Evolutionary conservation across 495 filamentous ascomycete genomes (phyloP), one percentile per base, ranked within the genome.

Genomic region (Hypoxylon intermedium): DNA sequence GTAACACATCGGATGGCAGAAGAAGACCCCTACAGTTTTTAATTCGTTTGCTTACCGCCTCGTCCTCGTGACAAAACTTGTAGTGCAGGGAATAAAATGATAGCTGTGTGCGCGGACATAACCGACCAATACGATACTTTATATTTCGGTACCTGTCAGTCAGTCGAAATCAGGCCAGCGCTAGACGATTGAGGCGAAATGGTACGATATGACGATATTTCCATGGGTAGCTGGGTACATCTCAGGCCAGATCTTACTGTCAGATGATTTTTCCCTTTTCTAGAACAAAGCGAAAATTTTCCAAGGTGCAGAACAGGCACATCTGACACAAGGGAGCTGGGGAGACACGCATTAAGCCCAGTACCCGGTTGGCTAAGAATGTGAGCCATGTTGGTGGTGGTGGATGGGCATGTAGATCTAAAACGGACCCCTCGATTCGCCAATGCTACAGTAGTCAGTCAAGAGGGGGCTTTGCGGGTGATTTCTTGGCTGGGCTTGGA

Each of bases 171-270:
- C 60, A 58, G 33, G 44, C 48, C 40, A 58, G 42, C n/a, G 16
- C 20, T 12, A 38, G 37, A 41, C 18, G 11, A 28, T 41, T 50
- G 45, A 59, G 54, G 28, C 19, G 18, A 49, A 46, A 65, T 65
- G 61, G 61, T 43, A 65, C 40, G 61, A 65, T 65, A 23, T 65
- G 61, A 65, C 61, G 46, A 23, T 43, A 55, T 55, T 31, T 65
- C 41, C 54, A 59, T 65, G 61, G 44, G 54, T 59, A 33, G 54
- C 3, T 59, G 43, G 54, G 16, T 19, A 58, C 44, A 45, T 45
- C 38, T 31, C 48, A 26, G 50, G 44, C 50, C 50, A 59, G 49
- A 55, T 54, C 55, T 37, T 5, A n/a, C 42, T 23, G 56, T 65
- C 61, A 55, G 59, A 65, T 33, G 61, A 65, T 59, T 9, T 51